Conservation (phyloP, 1,139 yeast species). For the Zygotorulaspora mrakii region DNA sequence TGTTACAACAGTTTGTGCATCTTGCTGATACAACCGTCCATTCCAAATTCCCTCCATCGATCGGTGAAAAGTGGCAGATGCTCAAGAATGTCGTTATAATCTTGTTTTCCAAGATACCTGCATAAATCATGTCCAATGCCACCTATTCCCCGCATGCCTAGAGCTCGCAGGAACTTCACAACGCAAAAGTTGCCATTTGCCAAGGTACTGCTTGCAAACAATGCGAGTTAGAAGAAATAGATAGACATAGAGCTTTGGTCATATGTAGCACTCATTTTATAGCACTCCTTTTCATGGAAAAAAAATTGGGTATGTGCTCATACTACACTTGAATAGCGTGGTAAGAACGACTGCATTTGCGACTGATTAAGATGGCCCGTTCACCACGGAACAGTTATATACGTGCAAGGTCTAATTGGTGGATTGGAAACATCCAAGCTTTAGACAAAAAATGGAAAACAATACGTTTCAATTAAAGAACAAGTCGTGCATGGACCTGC, state of each 20-base stretch:
- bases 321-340: no score
- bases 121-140: conserved; percentile 4
- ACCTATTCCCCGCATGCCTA: not conserved
- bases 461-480: no score
- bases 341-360: no score
- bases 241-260: conserved; percentile 3
- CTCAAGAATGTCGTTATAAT: conserved; percentile 20
- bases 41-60: conserved; percentile 15
- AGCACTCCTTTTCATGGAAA: not conserved
- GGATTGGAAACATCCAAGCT: no score
- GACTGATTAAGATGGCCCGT: no score
- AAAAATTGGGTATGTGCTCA: no score
- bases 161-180: no score
- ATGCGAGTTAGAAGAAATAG: not conserved
- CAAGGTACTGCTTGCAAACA: not conserved
- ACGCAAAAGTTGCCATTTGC: no score
- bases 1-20: conserved; percentile 17
- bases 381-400: no score
- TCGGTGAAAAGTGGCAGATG: conserved; percentile 20
- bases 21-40: conserved; percentile 14
- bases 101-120: conserved; percentile 19
- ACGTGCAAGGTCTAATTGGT: no score
- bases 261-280: not conserved
- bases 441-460: no score
- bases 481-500: no score